phyloP scores from a whole-genome alignment of 805 yeast genomes.

The Nakazawaea ishiwadae region DNA sequence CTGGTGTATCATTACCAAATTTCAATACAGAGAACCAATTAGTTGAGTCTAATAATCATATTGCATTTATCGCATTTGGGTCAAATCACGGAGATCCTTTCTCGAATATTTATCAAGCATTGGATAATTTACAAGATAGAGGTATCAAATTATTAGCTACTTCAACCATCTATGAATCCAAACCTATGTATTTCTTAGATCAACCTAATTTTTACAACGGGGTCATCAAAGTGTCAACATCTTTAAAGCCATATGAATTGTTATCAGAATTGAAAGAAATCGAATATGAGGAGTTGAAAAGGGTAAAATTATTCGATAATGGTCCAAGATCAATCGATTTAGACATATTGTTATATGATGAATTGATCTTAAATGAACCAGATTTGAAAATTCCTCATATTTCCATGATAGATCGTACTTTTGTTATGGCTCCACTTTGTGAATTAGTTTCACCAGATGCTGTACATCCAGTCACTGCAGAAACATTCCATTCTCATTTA shows the following conservation, averaged over 20 bases:
- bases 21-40: conserved; percentile 18
- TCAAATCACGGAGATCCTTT: conserved; percentile 77
- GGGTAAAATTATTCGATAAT: conserved; percentile 78
- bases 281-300: conserved; percentile 64
- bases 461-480: conserved; percentile 83
- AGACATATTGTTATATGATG: conserved; percentile 76
- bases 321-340: conserved; percentile 92
- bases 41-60: conserved; percentile 28
- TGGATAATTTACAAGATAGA: conserved; percentile 37
- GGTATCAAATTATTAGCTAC: conserved; percentile 49
- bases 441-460: conserved; percentile 67
- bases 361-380: conserved; percentile 46
- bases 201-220: conserved; percentile 87
- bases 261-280: conserved; percentile 61
- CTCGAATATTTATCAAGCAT: conserved; percentile 52
- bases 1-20: conserved; percentile 22
- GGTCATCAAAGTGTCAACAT: conserved; percentile 62
- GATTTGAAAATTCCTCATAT: conserved; percentile 79
- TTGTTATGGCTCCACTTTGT: conserved; percentile 84
- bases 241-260: conserved; percentile 58
- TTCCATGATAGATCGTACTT: conserved; percentile 82
- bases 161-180: conserved; percentile 80
- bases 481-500: conserved; percentile 68
- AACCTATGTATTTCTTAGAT: conserved; percentile 85
- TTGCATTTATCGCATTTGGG: conserved; percentile 82